Percentiles rank a stretch among this genome's conserved stretches.
phyloP scores from a whole-genome alignment of 257 asterid species.

The Striga asiatica region DNA sequence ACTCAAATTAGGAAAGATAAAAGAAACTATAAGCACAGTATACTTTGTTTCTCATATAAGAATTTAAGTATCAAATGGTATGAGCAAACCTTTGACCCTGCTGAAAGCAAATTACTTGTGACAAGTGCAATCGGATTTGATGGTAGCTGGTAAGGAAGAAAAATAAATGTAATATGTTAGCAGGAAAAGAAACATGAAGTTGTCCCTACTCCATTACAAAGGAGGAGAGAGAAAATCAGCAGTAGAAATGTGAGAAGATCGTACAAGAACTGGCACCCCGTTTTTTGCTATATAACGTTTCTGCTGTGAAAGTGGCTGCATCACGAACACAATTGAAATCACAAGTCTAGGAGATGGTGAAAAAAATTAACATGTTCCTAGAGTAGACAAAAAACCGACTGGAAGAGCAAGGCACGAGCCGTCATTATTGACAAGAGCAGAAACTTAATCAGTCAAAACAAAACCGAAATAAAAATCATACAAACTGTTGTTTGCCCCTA shows the following conservation, averaged over 20 bases:
- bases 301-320: slow-evolving; percentile 86
- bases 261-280: slow-evolving; percentile 66
- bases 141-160: slow-evolving; percentile 61
- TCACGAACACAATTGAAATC: slow-evolving; percentile 8
- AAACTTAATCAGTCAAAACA: background rate
- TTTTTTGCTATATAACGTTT: slow-evolving; percentile 77
- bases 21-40: too few relatives aligned
- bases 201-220: slow-evolving; percentile 2
- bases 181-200: slow-evolving; percentile 11
- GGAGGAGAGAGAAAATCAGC: background rate
- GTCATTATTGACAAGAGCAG: background rate
- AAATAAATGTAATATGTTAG: slow-evolving; percentile 7
- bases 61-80: slow-evolving; percentile 13
- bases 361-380: background rate
- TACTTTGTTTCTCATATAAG: background rate
- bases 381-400: background rate
- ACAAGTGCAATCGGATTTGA: slow-evolving; percentile 60
- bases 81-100: slow-evolving; percentile 58
- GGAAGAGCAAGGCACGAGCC: slow-evolving; percentile 5
- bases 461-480: slow-evolving; percentile 17
- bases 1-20: too few relatives aligned
- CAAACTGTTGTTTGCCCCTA: slow-evolving; percentile 72
- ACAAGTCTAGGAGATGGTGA: slow-evolving; percentile 1
- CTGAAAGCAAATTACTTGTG: slow-evolving; percentile 65
- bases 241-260: slow-evolving; percentile 14